A percentile compares a stretch with the other conserved stretches of the same genome.
phyloP scores from a whole-genome alignment of 2,329 filamentous ascomycete genomes.

The Penicillium sp. region DNA sequence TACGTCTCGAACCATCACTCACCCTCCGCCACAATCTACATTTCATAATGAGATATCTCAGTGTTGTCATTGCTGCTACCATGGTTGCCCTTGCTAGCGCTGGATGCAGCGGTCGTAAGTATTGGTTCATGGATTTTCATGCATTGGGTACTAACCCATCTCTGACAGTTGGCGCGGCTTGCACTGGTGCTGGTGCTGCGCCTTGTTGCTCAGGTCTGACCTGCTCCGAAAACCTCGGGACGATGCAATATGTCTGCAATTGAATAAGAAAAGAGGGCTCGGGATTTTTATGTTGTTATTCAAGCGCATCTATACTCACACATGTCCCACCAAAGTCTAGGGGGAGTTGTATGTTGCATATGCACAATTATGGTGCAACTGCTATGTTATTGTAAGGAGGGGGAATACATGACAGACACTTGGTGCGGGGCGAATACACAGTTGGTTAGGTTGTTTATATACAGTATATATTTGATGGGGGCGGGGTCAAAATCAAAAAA shows the following conservation, averaged over 20 bases:
- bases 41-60: background rate
- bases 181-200: background rate
- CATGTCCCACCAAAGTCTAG: too few species aligned
- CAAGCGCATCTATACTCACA: too few species aligned
- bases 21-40: background rate
- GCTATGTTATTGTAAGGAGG: too few species aligned
- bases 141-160: background rate
- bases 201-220: background rate
- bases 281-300: rapidly evolving
- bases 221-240: background rate
- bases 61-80: background rate
- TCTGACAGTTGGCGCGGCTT: background rate
- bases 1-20: background rate
- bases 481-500: too few species aligned
- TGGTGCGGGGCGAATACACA: too few species aligned
- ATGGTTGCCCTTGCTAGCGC: background rate
- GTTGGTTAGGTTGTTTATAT: too few species aligned
- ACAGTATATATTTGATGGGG: too few species aligned
- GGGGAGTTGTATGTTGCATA: too few species aligned
- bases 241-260: background rate
- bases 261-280: background rate
- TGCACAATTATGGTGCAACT: too few species aligned
- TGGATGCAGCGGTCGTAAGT: background rate
- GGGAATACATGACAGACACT: too few species aligned
- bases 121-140: background rate